Base-by-base conservation (phyloP, 441 rosid species). In the Adansonia rubrostipa region DNA sequence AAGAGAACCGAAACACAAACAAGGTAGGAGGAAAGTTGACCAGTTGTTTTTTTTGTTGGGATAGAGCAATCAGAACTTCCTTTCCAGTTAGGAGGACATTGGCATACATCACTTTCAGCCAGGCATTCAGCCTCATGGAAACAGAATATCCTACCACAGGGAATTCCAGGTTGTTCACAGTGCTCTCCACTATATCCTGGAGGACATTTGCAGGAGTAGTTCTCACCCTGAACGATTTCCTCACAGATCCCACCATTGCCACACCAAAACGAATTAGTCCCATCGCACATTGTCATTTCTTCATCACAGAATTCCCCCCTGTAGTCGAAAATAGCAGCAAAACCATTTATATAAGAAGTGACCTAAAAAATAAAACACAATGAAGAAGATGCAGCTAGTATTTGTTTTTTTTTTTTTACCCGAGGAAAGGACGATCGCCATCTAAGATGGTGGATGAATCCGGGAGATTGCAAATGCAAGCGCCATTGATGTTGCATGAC, bases 221-320 rank as follows among this genome's bases (percentile, higher is more conserved):
- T 56, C 72, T 81, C 80, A 9, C 80, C 83, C 64, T 77, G 80
- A 50, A 81, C 74, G 19, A 77, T 81, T 74, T 73, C 80, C 24
- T 77, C 71, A 58, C 80, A 81, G 20, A n/a, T 77, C 71, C 83
- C 78, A 10, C 78, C 80, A 61, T 73, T 72, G 28, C 74, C 75
- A 28, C 83, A 81, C 83, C 83, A 80, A 53, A 80, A 77, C 50
- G 69, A 50, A 42, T 72, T 77, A 3, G 74, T 80, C 17, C 83
- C 83, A n/a, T 80, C 83, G 62, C 83, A 80, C 80, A 80, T 80
- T 48, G 74, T 80, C 83, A 72, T 80, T 45, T 72, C 71, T 45
- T 73, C 80, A n/a, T 80, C 74, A 40, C 80, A 81, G 5, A 57
- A 81, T 2, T 58, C 6, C 24, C 78, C 83, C 36, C 80, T 81